Evolutionary conservation across 768 basidiomycete genomes (phyloP).

Genomic region (Zangia roseola): DNA sequence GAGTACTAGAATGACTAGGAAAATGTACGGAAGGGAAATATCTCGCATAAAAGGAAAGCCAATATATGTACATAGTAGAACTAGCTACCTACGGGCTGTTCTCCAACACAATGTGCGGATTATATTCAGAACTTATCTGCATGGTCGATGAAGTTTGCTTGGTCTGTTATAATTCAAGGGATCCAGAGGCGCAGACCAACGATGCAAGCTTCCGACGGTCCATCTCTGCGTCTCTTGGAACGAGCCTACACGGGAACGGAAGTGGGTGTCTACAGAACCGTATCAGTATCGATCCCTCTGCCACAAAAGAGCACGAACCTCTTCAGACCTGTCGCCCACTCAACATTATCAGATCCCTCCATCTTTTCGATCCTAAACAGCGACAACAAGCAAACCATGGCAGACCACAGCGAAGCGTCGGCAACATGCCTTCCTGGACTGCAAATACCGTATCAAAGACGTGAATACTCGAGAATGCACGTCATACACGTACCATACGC

Average conservation of each 20-base stretch:
- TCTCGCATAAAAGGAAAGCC: too few relatives aligned
- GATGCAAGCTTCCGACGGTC: slow-evolving; percentile 12
- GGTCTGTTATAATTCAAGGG: not conserved
- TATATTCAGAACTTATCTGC: too few relatives aligned
- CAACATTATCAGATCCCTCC: slow-evolving; percentile 14
- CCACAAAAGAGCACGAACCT: slow-evolving; percentile 1
- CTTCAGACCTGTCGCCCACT: slow-evolving; percentile 17
- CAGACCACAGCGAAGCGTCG: slow-evolving; percentile 23
- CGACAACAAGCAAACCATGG: slow-evolving; percentile 17
- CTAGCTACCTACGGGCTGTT: too few relatives aligned
- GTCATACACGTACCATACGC: slow-evolving; percentile 14
- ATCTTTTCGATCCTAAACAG: slow-evolving; percentile 19
- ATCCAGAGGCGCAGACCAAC: slow-evolving; percentile 3
- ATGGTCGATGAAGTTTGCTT: too few relatives aligned
- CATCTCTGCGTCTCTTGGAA: slow-evolving; percentile 16
- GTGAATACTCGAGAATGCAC: not conserved
- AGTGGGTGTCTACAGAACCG: slow-evolving; percentile 8
- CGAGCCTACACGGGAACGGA: slow-evolving; percentile 16
- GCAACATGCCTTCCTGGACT: slow-evolving; percentile 23
- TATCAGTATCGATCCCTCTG: not conserved
- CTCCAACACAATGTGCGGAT: not conserved
- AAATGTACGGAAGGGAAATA: not conserved
- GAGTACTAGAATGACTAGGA: too few relatives aligned
- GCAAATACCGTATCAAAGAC: not conserved
- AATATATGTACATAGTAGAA: too few relatives aligned